Evolutionary conservation across 1,284 basidiomycete genomes (phyloP).

Genomic region (Leccinum pachyderme): DNA sequence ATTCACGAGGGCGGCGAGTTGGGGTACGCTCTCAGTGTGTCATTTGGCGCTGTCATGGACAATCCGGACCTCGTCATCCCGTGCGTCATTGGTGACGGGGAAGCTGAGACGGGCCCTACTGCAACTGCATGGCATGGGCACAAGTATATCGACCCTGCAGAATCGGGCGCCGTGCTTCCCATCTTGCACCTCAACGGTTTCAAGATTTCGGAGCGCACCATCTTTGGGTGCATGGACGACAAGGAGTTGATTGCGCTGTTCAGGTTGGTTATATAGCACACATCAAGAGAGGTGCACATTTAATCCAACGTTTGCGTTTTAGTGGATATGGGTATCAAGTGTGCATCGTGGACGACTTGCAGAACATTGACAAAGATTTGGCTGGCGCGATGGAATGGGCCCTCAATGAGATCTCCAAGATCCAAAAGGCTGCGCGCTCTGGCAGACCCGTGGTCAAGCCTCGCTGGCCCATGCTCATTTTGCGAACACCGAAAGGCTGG

Average conservation of each 20-base stretch:
- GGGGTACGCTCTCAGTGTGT: slow-evolving; percentile 83
- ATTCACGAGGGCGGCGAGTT: slow-evolving; percentile 92
- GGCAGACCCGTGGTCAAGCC: slow-evolving; percentile 80
- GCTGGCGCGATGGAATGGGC: slow-evolving; percentile 84
- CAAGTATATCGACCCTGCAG: slow-evolving; percentile 91
- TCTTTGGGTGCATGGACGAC: slow-evolving; percentile 89
- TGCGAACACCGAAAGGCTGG: slow-evolving; percentile 83
- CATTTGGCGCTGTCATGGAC: slow-evolving; percentile 87
- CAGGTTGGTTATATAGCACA: slow-evolving; percentile 20
- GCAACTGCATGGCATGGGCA: slow-evolving; percentile 82
- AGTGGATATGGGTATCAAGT: slow-evolving; percentile 87
- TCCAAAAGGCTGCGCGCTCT: slow-evolving; percentile 74
- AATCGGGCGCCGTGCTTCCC: slow-evolving; percentile 85
- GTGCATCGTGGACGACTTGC: slow-evolving; percentile 75
- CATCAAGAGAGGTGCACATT: neutral
- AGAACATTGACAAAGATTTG: slow-evolving; percentile 65
- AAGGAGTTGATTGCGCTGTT: slow-evolving; percentile 74
- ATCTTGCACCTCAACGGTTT: slow-evolving; percentile 84
- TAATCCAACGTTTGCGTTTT: slow-evolving; percentile 5
- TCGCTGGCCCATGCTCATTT: slow-evolving; percentile 81
- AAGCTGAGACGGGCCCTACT: slow-evolving; percentile 84
- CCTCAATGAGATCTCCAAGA: slow-evolving; percentile 69
- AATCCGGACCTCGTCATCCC: slow-evolving; percentile 80
- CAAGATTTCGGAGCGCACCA: slow-evolving; percentile 87
- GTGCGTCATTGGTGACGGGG: slow-evolving; percentile 84